Percentiles rank a stretch among this genome's conserved stretches.
Evolutionary conservation across 345 rosid genomes (phyloP).

Genomic region (Citrus inodora): DNA sequence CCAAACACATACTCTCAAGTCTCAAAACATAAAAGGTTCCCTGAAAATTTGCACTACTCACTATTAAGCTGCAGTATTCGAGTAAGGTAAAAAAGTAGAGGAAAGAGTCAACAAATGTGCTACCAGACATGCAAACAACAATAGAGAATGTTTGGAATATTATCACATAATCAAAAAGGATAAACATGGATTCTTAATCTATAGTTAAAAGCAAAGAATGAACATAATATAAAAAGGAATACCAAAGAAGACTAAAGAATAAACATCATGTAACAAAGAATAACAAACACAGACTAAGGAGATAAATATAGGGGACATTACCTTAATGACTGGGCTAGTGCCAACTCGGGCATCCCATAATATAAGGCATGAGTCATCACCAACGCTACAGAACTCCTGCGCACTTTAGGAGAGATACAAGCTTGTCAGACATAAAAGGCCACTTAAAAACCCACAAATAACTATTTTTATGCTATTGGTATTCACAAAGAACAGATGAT

Average conservation of each 20-base stretch:
- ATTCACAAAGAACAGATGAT: background rate
- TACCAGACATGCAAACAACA: background rate
- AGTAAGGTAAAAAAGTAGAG: background rate
- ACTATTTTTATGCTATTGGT: background rate
- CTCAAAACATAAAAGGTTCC: background rate
- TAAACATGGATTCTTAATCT: background rate
- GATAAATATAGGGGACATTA: slow-evolving; percentile 11
- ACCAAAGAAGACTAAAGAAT: background rate
- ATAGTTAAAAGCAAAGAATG: background rate
- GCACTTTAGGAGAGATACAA: slow-evolving; percentile 51
- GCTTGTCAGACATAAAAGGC: slow-evolving; percentile 22
- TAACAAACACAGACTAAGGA: background rate
- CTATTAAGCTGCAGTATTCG: background rate
- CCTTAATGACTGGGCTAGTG: slow-evolving; percentile 78
- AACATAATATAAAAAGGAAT: background rate
- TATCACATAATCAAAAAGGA: background rate
- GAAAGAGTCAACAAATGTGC: background rate
- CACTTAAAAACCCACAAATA: slow-evolving; percentile 7
- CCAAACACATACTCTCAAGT: background rate
- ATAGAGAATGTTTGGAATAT: background rate
- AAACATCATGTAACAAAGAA: background rate
- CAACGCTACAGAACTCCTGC: slow-evolving; percentile 97
- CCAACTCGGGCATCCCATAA: slow-evolving; percentile 98
- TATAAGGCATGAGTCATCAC: slow-evolving; percentile 99
- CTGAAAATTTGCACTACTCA: too few species aligned